Percentiles rank a stretch among this genome's conserved stretches.
These are phyloP conservation scores for Polychytrium aggregatum DNA, from an alignment of 192 early-diverging fungal genomes.

Conservation along the genomic window DNA sequence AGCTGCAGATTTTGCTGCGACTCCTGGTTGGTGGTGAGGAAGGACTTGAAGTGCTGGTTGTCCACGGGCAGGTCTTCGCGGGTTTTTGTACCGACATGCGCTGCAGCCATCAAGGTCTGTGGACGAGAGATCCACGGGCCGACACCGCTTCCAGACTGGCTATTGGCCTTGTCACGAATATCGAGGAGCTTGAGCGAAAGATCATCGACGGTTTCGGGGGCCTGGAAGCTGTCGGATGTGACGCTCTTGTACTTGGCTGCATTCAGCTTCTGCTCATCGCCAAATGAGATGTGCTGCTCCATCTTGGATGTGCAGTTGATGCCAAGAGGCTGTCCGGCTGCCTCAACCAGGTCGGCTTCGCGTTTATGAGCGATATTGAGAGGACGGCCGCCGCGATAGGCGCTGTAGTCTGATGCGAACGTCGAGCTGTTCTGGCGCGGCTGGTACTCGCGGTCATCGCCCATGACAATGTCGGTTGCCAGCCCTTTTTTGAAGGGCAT, in stretches of 20 bases:
- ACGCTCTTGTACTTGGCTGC: constrained; percentile 10
- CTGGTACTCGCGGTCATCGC: constrained; percentile 12
- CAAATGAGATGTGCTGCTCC: constrained; percentile 22
- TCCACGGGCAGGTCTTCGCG: constrained; percentile 28
- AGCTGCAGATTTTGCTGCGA: too few species aligned
- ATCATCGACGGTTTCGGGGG: not conserved
- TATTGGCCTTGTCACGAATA: too few species aligned
- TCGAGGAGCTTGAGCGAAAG: too few species aligned
- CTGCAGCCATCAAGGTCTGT: constrained; percentile 14
- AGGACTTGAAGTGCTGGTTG: constrained; percentile 17
- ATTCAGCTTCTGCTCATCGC: constrained; percentile 11
- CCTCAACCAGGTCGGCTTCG: too few species aligned
- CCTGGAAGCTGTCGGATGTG: constrained; percentile 6
- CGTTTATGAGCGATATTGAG: too few species aligned
- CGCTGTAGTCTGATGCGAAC: constrained; percentile 15
- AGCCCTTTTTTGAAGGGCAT: constrained; percentile 17
- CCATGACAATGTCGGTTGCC: constrained; percentile 32
- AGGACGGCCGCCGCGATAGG: not conserved
- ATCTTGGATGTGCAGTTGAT: constrained; percentile 7
- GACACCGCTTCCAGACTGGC: too few species aligned
- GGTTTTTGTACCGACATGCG: constrained; percentile 24
- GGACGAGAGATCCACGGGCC: too few species aligned
- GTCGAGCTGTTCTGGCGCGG: constrained; percentile 16
- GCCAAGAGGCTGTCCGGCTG: constrained; percentile 26
- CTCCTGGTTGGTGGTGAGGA: constrained; percentile 21